Conservation (phyloP, 2,329 filamentous ascomycete species). For the Stagonosporopsis vannaccii region DNA sequence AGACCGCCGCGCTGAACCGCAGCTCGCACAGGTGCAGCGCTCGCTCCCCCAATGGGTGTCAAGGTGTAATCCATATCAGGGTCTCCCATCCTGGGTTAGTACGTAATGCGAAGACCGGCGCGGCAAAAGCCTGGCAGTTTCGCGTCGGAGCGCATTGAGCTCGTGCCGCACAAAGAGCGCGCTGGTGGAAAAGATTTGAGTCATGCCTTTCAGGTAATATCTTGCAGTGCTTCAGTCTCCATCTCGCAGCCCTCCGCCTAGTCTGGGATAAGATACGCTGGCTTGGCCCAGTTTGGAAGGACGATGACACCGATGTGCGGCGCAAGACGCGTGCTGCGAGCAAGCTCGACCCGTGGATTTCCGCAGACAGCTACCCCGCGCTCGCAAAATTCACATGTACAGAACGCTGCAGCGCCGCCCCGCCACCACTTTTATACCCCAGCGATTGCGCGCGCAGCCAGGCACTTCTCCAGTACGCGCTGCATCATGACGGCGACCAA, state of each 20-base stretch:
- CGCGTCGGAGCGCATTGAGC: conserved; percentile 28
- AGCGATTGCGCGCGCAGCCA: conserved; percentile 18
- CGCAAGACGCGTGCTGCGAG: conserved; percentile 26
- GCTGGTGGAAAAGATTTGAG: conserved; percentile 10
- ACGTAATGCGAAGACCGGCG: conserved; percentile 30
- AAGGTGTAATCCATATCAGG: conserved; percentile 11
- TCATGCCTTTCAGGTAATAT: conserved; percentile 20
- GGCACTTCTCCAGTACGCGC: conserved; percentile 60
- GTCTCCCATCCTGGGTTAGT: conserved; percentile 18
- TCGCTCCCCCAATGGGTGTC: not conserved
- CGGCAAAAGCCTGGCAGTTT: conserved; percentile 34
- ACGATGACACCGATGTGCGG: conserved; percentile 40
- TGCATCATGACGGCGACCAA: conserved; percentile 82
- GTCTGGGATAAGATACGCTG: conserved; percentile 36
- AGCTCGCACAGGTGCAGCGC: not conserved
- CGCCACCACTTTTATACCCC: conserved; percentile 30
- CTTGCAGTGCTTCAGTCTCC: conserved; percentile 13
- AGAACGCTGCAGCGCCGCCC: not conserved
- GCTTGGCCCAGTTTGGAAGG: conserved; percentile 27
- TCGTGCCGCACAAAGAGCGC: conserved; percentile 17
- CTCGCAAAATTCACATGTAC: conserved; percentile 33
- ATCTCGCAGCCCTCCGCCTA: conserved; percentile 28
- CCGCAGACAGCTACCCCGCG: conserved; percentile 44
- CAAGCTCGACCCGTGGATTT: conserved; percentile 33
- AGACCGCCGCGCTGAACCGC: not conserved